phyloP scores from a whole-genome alignment of 257 asterid species.

The Catharanthus roseus region DNA sequence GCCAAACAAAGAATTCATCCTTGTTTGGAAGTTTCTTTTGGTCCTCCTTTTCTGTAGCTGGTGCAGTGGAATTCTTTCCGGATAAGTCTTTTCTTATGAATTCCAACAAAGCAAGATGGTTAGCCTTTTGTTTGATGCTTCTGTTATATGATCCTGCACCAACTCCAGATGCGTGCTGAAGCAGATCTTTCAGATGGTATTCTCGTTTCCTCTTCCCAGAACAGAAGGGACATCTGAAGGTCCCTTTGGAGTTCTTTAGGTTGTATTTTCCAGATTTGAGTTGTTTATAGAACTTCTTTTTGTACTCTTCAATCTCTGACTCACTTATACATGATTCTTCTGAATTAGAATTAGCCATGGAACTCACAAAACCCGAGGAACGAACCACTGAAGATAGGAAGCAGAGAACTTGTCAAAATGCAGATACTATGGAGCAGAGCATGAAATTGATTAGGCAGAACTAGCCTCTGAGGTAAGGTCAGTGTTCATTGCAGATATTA shows the following conservation, averaged over 20 bases:
- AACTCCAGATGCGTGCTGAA: conserved; percentile 66
- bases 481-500: not conserved
- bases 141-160: conserved; percentile 52
- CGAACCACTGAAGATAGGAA: too few species aligned
- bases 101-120: conserved; percentile 57
- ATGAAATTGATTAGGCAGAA: too few species aligned
- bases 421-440: not conserved
- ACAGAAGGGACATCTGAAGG: conserved; percentile 77
- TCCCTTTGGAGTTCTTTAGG: conserved; percentile 70
- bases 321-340: conserved; percentile 71
- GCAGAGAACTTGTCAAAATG: not conserved
- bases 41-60: conserved; percentile 28
- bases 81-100: conserved; percentile 42
- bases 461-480: too few species aligned
- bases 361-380: not conserved
- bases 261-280: conserved; percentile 49
- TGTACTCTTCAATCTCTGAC: conserved; percentile 64
- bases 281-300: conserved; percentile 56
- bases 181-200: conserved; percentile 64
- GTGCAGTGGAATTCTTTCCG: conserved; percentile 39
- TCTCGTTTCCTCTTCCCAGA: conserved; percentile 84
- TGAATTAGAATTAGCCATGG: conserved; percentile 40
- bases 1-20: conserved; percentile 53
- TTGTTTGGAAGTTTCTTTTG: conserved; percentile 30
- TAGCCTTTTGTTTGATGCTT: conserved; percentile 62